Base-by-base conservation (phyloP, 257 asterid species). In the Solanum sitiens region DNA sequence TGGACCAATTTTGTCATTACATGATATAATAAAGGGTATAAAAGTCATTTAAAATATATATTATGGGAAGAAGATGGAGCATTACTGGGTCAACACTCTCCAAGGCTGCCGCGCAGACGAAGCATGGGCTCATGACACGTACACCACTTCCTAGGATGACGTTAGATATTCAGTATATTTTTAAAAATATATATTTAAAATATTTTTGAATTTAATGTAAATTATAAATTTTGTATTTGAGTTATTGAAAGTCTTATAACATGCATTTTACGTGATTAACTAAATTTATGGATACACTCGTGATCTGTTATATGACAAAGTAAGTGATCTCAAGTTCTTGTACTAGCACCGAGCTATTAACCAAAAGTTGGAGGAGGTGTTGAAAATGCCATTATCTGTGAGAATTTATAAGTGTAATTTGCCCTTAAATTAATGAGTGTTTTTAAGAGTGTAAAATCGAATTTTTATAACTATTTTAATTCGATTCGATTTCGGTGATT, bases 41-140 rank as follows among this genome's bases (percentile, higher is more conserved):
- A 82, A 82, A 30, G 70, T 50, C 32, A 82, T 50, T 82, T 27
- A 50, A n/a, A 13, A 18, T 37, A 1, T 7, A 40, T 3, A 7
- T 6, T 10, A 42, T 75, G n/a, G 61, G 83, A 76, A 18, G 56
- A 40, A 33, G 23, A 76, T 76, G 3, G 20, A 75, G 33, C 27
- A 1, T 4, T 79, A 14, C 11, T 47, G 70, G 45, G 86, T 80
- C 85, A 80, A 80, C 8, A 5, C 20, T 47, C 35, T 80, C 68
- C 68, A 47, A 25, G 27, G 68, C 85, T 47, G 85, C 85, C 85
- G 44, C 70, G 68, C 68, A 27, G 68, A 80, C 6, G 27, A 82
- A 50, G 71, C 32, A 82, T 50, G 86, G 86, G 45, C 71, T 82
- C 71, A 71, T 82, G 86, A 82, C 86, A 82, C 86, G 71, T 70